Conservation (phyloP, 306 rosid genomes). For the Luffa acutangula region DNA sequence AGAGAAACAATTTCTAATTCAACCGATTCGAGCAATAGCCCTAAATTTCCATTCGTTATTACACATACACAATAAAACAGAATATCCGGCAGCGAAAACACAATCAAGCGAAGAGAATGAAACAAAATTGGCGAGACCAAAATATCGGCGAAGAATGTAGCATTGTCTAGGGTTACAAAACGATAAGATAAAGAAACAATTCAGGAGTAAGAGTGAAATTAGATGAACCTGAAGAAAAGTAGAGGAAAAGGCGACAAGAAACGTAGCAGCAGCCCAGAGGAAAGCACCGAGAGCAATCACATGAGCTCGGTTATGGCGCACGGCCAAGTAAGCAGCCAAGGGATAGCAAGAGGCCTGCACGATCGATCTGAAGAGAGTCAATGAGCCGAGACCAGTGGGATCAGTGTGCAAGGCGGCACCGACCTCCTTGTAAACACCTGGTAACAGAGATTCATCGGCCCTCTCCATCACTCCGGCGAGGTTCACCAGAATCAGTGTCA, state of each 20-base stretch:
- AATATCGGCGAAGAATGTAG: not conserved
- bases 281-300: constrained; percentile 82
- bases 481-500: constrained; percentile 69
- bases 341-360: constrained; percentile 80
- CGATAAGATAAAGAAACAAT: not conserved
- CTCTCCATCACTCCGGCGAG: constrained; percentile 87
- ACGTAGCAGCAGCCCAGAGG: constrained; percentile 89
- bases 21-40: not conserved
- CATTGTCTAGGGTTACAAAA: not conserved
- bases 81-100: not conserved
- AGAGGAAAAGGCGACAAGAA: constrained; percentile 81
- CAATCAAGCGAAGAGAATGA: not conserved
- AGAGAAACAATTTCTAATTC: not conserved
- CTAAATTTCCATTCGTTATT: not conserved
- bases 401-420: constrained; percentile 86
- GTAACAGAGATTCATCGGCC: constrained; percentile 77
- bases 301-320: constrained; percentile 72
- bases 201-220: not conserved
- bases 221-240: constrained; percentile 58
- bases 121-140: not conserved
- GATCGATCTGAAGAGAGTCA: constrained; percentile 70
- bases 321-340: constrained; percentile 61
- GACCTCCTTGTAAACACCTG: constrained; percentile 79
- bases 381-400: constrained; percentile 75
- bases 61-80: not conserved